A percentile compares a stretch with the other conserved stretches of the same genome.
Conservation (phyloP, 2,329 filamentous ascomycete genomes). For the Chaetomium globosum region DNA sequence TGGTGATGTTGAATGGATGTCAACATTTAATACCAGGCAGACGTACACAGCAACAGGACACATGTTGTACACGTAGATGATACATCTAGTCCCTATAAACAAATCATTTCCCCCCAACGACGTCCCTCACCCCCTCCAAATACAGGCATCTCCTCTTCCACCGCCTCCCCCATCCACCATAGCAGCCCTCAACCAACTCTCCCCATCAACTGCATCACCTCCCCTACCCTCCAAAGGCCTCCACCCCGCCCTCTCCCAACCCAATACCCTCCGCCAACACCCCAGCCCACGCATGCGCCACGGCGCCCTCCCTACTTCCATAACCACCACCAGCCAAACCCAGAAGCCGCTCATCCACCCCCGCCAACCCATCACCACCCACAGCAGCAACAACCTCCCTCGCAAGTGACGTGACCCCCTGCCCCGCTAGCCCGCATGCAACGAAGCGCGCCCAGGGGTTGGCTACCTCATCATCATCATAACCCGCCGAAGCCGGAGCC, state of each 20-base stretch:
- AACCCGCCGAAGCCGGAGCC: constrained; percentile 49
- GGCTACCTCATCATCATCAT: constrained; percentile 56
- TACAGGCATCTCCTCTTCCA: constrained; percentile 19
- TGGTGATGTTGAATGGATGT: background rate
- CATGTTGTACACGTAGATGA: background rate
- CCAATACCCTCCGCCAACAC: constrained; percentile 34
- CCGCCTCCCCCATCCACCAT: constrained; percentile 15
- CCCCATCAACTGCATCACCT: constrained; percentile 30
- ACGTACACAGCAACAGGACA: background rate
- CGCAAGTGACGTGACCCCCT: constrained; percentile 73
- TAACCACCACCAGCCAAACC: background rate
- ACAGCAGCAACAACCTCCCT: constrained; percentile 47
- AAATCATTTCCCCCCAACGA: constrained; percentile 40
- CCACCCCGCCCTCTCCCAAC: constrained; percentile 28
- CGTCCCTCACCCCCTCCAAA: constrained; percentile 13
- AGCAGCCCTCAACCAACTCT: constrained; percentile 13
- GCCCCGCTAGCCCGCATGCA: constrained; percentile 84
- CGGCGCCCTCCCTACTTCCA: constrained; percentile 10
- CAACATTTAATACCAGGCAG: background rate
- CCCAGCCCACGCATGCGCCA: constrained; percentile 34
- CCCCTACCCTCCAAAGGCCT: constrained; percentile 22
- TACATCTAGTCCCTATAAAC: constrained; percentile 39
- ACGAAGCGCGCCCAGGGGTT: constrained; percentile 73
- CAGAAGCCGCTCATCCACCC: constrained; percentile 55
- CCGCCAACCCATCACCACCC: background rate